Evolutionary conservation across 768 basidiomycete species (phyloP), one percentile per base, ranked within the genome.

Genomic region (Podaxis sp.): DNA sequence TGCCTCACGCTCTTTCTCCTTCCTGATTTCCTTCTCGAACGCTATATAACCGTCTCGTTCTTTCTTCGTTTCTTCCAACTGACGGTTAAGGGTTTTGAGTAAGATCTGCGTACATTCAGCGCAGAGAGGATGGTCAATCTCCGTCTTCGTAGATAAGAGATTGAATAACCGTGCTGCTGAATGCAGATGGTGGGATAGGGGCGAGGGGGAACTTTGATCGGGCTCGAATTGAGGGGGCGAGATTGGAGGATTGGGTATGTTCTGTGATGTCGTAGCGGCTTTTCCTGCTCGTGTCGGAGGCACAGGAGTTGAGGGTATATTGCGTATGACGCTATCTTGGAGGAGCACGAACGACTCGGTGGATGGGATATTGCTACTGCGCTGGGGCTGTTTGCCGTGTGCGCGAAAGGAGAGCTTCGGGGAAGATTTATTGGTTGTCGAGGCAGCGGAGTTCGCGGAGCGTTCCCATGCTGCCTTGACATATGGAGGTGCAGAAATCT

Each of bases 11-110:
- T 95, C 92, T 64, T 80, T 84, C 71, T 95, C 90, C 72, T 87
- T 91, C 69, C 86, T 81, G 3, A 91, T 82, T 64, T 95, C 91
- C 70, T 88, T 89, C 72, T 96, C 94, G 68, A 95, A 98, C 0
- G 92, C 91, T 63, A 93, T 87, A 70, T 96, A 97, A 0, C 93
- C 93, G 65, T 97, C 95, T 61, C 94, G 78, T 70, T 97, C 94
- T 69, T 88, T 90, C 75, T 88, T 92, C 2, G 90, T 89, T 76
- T 97, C 94, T 60, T 96, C 93, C 14, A 96, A 79, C 68, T 93
- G 88, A 50, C 82, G 82, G 66, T 90, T 86, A 35, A 98, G 82
- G 25, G 84, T 85, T 1, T 78, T 78, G 32, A 95, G 82, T 36
- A 98, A 74, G 51, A 89, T 82, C 67, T 91, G 88, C 2, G 95